Percentiles rank a stretch among this genome's conserved stretches.
These are phyloP conservation scores for Lathyrus oleraceus DNA, from an alignment of 306 rosid genomes.

Conservation along the genomic window DNA sequence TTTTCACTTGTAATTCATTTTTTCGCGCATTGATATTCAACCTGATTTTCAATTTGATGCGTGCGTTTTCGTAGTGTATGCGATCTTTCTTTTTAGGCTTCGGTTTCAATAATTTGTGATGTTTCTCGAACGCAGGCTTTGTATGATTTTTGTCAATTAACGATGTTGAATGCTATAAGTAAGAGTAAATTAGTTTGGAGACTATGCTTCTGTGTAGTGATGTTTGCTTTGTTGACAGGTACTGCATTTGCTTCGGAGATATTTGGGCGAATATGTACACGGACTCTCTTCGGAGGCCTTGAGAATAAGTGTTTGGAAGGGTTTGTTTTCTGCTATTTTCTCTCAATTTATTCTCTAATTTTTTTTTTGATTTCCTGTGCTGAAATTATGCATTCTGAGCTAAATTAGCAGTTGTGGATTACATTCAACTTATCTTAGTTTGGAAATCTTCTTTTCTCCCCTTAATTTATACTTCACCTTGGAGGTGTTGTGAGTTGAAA, in stretches of 20 bases:
- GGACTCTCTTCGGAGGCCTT: slow-evolving; percentile 93
- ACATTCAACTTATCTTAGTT: background rate
- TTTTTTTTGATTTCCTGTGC: background rate
- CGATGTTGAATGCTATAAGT: background rate
- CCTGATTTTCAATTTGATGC: background rate
- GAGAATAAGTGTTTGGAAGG: slow-evolving; percentile 98
- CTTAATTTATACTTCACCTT: slow-evolving; percentile 16
- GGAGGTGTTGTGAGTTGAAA: background rate
- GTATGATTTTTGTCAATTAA: background rate
- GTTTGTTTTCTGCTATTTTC: slow-evolving; percentile 50
- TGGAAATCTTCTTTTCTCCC: background rate
- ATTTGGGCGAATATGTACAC: slow-evolving; percentile 96
- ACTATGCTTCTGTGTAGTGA: slow-evolving; percentile 5
- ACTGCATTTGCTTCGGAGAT: slow-evolving; percentile 84
- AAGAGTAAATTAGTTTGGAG: background rate
- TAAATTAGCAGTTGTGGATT: slow-evolving; percentile 20
- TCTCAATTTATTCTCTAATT: slow-evolving; percentile 18
- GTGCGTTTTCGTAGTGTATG: background rate
- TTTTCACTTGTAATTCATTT: background rate
- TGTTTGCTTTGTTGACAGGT: slow-evolving; percentile 54
- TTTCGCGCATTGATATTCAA: background rate
- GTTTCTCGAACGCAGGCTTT: background rate
- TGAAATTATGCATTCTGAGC: slow-evolving; percentile 24
- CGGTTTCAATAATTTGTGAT: slow-evolving; percentile 3
- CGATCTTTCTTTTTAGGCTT: background rate